phyloP scores from a whole-genome alignment of 495 filamentous ascomycete genomes.

The Xanthoparmelia taractica region DNA sequence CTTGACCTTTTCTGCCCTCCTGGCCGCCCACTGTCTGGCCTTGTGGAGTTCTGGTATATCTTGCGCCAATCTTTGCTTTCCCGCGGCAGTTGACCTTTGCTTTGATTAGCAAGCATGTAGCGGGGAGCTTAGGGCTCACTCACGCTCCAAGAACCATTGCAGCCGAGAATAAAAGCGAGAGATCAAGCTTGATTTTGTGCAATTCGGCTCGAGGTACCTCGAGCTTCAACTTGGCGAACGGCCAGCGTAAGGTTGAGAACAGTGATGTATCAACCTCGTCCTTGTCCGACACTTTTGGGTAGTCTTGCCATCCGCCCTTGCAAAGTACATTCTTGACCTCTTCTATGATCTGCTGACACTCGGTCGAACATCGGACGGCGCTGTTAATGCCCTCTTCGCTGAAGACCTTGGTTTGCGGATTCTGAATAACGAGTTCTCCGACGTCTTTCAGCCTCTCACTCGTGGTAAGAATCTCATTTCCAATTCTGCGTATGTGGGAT shows the following conservation, averaged over 20 bases:
- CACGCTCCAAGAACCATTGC: constrained; percentile 17
- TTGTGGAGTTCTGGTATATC: constrained; percentile 6
- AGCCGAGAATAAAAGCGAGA: constrained; percentile 11
- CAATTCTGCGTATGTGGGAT: constrained; percentile 10
- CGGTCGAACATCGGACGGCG: constrained; percentile 16
- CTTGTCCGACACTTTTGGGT: background rate
- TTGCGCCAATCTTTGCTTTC: background rate
- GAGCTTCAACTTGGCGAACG: constrained; percentile 16
- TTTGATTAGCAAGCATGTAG: background rate
- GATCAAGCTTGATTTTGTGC: constrained; percentile 17
- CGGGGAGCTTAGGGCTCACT: background rate
- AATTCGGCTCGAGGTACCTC: constrained; percentile 15
- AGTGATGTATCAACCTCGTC: constrained; percentile 11
- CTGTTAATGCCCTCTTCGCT: constrained; percentile 14
- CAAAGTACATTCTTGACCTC: constrained; percentile 10
- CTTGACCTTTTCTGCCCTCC: constrained; percentile 5
- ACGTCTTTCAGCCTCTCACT: constrained; percentile 17
- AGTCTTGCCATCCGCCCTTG: constrained; percentile 10
- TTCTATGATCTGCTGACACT: constrained; percentile 13
- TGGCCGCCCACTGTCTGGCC: constrained; percentile 6
- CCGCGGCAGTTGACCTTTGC: constrained; percentile 1
- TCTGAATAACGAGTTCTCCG: constrained; percentile 11
- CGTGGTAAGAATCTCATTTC: constrained; percentile 10
- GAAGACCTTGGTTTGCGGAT: constrained; percentile 8
- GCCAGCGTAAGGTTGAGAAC: constrained; percentile 13